Percentiles rank a stretch among this genome's conserved stretches.
phyloP scores from a whole-genome alignment of 179 eudicot species.

The Camellia oleifera region DNA sequence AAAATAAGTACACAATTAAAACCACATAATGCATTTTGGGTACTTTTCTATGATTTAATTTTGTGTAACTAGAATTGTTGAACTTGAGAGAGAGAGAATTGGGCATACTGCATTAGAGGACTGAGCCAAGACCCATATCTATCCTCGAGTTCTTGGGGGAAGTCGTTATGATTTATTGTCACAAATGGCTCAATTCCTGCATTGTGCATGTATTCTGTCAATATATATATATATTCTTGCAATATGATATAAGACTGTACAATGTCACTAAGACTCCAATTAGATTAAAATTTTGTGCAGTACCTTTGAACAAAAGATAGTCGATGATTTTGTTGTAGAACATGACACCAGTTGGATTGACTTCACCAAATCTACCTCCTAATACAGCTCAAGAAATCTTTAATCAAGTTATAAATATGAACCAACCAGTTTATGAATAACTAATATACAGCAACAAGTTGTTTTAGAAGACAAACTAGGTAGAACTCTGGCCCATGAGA shows the following conservation, averaged over 20 bases:
- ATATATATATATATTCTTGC: neutral
- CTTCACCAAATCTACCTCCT: constrained; percentile 66
- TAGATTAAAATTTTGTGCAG: neutral
- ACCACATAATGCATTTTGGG: no score
- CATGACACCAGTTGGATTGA: constrained; percentile 48
- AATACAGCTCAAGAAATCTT: neutral
- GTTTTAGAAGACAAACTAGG: constrained; percentile 36
- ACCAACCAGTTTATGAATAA: neutral
- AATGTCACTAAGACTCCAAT: neutral
- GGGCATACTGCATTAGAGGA: constrained; percentile 64
- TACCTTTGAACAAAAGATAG: constrained; percentile 64
- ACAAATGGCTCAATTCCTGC: constrained; percentile 78
- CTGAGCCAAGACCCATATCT: constrained; percentile 74
- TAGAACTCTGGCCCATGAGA: constrained; percentile 79
- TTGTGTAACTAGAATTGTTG: no score
- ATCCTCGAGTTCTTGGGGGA: constrained; percentile 70
- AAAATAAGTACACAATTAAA: no score
- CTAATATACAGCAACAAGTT: neutral
- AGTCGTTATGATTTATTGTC: constrained; percentile 58
- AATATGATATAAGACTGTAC: neutral
- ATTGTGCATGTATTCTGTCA: neutral
- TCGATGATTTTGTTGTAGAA: constrained; percentile 71
- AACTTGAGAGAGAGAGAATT: constrained; percentile 3
- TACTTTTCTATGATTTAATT: no score
- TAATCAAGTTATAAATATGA: neutral